These are phyloP conservation scores for Termitomyces sp. DNA, from an alignment of 768 basidiomycete genomes.

Conservation along the genomic window DNA sequence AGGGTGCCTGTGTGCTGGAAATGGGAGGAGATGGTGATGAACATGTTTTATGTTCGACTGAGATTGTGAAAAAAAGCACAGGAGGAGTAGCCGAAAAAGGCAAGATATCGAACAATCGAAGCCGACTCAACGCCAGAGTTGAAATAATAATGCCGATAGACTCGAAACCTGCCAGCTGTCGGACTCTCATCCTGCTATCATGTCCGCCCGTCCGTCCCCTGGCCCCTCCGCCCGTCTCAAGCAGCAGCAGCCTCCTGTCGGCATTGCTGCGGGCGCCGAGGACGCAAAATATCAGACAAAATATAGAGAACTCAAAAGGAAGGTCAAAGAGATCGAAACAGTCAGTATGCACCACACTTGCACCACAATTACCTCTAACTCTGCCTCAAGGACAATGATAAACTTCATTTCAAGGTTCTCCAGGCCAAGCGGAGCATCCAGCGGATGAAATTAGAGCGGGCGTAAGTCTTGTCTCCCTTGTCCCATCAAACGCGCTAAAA, in stretches of 20 bases:
- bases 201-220: constrained; percentile 65
- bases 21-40: neutral
- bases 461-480: constrained; percentile 50
- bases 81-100: constrained; percentile 30
- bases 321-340: constrained; percentile 82
- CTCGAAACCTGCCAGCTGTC: constrained; percentile 30
- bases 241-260: constrained; percentile 47
- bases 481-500: constrained; percentile 14
- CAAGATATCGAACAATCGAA: constrained; percentile 35
- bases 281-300: constrained; percentile 86
- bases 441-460: constrained; percentile 84
- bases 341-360: constrained; percentile 40
- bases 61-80: constrained; percentile 6
- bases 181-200: constrained; percentile 43
- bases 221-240: constrained; percentile 44
- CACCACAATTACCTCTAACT: constrained; percentile 13
- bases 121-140: constrained; percentile 30
- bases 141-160: constrained; percentile 22
- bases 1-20: neutral
- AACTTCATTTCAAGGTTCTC: constrained; percentile 76
- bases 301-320: constrained; percentile 85
- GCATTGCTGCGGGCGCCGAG: constrained; percentile 76
- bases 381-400: constrained; percentile 75
- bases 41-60: neutral
- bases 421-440: constrained; percentile 80